Conservation (phyloP, 78 protist species). For the Dictyostelium discoideum region DNA sequence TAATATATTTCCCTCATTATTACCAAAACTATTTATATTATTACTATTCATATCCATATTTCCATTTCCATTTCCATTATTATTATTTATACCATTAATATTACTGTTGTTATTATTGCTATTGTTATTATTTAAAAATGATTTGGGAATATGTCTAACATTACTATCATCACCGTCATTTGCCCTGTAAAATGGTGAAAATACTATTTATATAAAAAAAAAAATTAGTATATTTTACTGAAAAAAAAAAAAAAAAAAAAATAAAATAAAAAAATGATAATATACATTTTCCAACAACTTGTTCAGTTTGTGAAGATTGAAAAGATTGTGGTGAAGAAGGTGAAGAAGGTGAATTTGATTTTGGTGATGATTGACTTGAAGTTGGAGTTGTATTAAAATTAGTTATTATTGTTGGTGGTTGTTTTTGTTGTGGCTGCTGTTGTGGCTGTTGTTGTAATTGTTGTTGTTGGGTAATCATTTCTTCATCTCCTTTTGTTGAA, state of each 20-base stretch:
- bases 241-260: not conserved
- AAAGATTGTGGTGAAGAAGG: not conserved
- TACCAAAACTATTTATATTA: not conserved
- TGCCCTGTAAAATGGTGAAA: slow-evolving; percentile 20
- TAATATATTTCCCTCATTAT: not conserved
- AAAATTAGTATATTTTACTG: not conserved
- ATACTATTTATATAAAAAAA: not conserved
- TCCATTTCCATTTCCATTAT: not conserved
- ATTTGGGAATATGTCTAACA: not conserved
- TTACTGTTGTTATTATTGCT: not conserved
- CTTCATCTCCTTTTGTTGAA: not conserved
- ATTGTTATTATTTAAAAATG: not conserved
- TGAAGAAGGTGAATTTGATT: not conserved
- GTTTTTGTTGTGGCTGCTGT: slow-evolving; percentile 1
- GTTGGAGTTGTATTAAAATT: not conserved
- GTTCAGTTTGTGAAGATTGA: not conserved
- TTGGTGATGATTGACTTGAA: not conserved
- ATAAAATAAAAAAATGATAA: not conserved
- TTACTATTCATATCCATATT: not conserved
- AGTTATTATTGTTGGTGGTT: not conserved
- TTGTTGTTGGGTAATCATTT: not conserved
- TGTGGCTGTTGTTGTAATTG: not conserved
- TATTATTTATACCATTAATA: not conserved
- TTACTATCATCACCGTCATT: not conserved
- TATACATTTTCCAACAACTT: slow-evolving; percentile 10